Evolutionary conservation across 2,329 filamentous ascomycete species (phyloP).

Genomic region (Aspergillus quadricinctus): DNA sequence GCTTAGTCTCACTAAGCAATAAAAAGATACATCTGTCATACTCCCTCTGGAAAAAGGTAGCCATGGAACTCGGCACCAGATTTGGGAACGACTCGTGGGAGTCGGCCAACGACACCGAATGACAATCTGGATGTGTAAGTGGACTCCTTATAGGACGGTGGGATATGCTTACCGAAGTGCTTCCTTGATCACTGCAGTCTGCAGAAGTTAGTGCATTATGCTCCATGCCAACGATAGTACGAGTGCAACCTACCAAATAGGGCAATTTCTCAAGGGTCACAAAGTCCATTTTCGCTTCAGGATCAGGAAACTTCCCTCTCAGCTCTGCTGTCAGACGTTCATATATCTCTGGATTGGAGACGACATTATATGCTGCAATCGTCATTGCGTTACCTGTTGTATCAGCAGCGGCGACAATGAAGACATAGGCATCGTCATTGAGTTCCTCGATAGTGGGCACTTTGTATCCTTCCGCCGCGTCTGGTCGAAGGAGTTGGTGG

Average conservation of each 20-base stretch:
- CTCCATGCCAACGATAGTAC: background rate
- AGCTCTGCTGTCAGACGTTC: slow-evolving; percentile 24
- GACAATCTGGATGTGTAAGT: slow-evolving; percentile 18
- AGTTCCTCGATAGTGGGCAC: slow-evolving; percentile 19
- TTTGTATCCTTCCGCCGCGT: slow-evolving; percentile 14
- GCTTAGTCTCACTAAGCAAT: background rate
- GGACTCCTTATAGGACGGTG: background rate
- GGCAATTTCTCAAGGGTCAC: slow-evolving; percentile 31
- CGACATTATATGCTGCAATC: slow-evolving; percentile 26
- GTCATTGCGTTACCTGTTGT: slow-evolving; percentile 34
- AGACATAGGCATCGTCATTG: slow-evolving; percentile 24
- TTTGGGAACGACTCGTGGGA: slow-evolving; percentile 32
- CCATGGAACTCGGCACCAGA: slow-evolving; percentile 28
- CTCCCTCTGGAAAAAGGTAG: slow-evolving; percentile 28
- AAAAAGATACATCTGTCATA: slow-evolving; percentile 6
- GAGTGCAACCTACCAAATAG: slow-evolving; percentile 23
- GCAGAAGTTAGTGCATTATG: background rate
- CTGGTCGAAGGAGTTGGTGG: slow-evolving; percentile 15
- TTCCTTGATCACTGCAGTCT: slow-evolving; percentile 35
- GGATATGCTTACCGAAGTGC: slow-evolving; percentile 25
- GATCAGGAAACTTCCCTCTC: slow-evolving; percentile 25
- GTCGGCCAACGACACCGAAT: slow-evolving; percentile 28
- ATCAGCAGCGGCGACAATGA: slow-evolving; percentile 29
- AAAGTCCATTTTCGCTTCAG: slow-evolving; percentile 20
- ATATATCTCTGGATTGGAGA: slow-evolving; percentile 25